These are phyloP conservation scores for Musa balbisiana DNA, from an alignment of 202 grass and related monocot species.

Conservation along the genomic window DNA sequence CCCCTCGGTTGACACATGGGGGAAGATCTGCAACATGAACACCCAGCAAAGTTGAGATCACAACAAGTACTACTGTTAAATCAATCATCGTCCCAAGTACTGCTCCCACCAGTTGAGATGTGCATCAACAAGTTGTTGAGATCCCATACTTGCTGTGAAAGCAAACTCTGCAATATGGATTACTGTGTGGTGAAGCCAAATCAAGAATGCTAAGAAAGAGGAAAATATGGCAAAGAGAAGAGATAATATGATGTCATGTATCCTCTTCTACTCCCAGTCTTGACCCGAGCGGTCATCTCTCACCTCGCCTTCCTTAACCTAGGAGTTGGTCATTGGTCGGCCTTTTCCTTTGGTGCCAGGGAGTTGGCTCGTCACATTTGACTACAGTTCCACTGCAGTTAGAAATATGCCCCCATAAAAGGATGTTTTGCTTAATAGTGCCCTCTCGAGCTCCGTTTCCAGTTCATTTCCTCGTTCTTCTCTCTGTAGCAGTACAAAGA, in stretches of 20 bases:
- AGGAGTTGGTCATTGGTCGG: neutral
- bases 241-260: neutral
- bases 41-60: too few relatives aligned
- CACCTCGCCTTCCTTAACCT: neutral
- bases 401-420: neutral
- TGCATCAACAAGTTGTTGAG: too few relatives aligned
- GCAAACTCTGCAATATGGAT: too few relatives aligned
- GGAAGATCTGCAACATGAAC: too few relatives aligned
- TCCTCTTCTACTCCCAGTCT: neutral
- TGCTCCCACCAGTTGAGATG: too few relatives aligned
- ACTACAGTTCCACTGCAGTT: neutral
- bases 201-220: too few relatives aligned
- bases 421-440: neutral
- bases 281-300: conserved; percentile 12
- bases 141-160: too few relatives aligned
- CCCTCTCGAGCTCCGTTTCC: neutral
- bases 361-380: neutral
- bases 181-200: too few relatives aligned
- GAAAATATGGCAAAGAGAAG: too few relatives aligned
- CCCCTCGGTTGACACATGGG: too few relatives aligned
- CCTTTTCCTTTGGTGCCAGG: neutral
- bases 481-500: neutral
- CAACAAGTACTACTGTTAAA: too few relatives aligned
- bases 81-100: too few relatives aligned
- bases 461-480: neutral